Evolutionary conservation across 257 asterid species (phyloP), one percentile per base, ranked within the genome.

Genomic region (Solanum pennellii): DNA sequence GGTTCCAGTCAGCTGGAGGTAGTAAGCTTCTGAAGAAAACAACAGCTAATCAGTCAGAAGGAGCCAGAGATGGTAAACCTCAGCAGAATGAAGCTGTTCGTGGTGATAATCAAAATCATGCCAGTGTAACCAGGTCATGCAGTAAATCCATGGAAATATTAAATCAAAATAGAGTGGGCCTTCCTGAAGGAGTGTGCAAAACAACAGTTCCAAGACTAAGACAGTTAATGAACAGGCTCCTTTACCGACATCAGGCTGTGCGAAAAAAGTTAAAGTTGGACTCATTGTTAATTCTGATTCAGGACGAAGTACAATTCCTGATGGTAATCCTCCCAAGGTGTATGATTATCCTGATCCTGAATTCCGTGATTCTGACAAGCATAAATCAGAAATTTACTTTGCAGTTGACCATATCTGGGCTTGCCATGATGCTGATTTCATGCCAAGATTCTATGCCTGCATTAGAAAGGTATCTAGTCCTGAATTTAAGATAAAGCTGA

Each of bases 361-460:
- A 84, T 96, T 96, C 85, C 77, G 85, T 91, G 93, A 92, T 90
- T 96, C 94, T 68, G 96, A 94, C 25, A 92, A 90, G 92, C 83
- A 62, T 11, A 93, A 89, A 74, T 91, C 89, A 73, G 90, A 87
- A 41, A 82, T 72, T 47, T 44, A 74, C 88, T 94, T 96, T 89
- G 85, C 89, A 62, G 92, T 59, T 85, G 92, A 79, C 89, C 98
- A 96, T 33, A 84, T 91, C 86, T 96, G 98, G 98, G 94, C 98
- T 89, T 95, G 96, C 86, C 93, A 91, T 75, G 96, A 92, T 87
- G 41, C 44, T 16, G 94, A 93, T 87, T 90, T 92, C 71, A 91
- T 94, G 98, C 98, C 98, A 35, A 93, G 98, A 89, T 96, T 60
- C 79, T 92, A 92, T 72, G 96, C 96, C 14, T 93, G 74, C 88